phyloP scores from a whole-genome alignment of 805 yeast species.

The Nakazawaea populi region DNA sequence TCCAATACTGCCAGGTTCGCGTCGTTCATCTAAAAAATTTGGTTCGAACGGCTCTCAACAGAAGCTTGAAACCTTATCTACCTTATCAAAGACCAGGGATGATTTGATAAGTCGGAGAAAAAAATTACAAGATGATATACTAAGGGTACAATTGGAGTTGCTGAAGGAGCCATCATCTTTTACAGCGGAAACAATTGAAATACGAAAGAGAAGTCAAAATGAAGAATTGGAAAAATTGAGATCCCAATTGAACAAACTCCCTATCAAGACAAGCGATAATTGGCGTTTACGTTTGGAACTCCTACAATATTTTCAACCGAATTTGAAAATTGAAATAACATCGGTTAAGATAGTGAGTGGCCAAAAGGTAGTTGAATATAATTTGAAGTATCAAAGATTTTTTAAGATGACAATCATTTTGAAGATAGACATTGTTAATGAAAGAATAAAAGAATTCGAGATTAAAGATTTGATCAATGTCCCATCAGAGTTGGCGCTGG shows the following conservation, averaged over 20 bases:
- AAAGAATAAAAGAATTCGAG: slow-evolving; percentile 11
- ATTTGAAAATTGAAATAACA: slow-evolving; percentile 16
- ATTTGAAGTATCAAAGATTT: slow-evolving; percentile 13
- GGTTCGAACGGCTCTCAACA: not conserved
- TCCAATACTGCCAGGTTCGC: slow-evolving; percentile 3
- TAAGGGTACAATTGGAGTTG: not conserved
- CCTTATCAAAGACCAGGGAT: slow-evolving; percentile 1
- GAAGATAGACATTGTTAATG: slow-evolving; percentile 9
- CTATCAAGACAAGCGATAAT: slow-evolving; percentile 17
- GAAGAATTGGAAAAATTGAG: slow-evolving; percentile 7
- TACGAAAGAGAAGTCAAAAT: not conserved
- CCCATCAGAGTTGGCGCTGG: slow-evolving; percentile 9
- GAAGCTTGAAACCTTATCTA: slow-evolving; percentile 1
- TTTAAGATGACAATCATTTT: slow-evolving; percentile 14
- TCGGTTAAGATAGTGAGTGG: not conserved
- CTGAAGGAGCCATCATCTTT: not conserved
- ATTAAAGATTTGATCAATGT: slow-evolving; percentile 13
- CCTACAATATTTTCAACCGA: slow-evolving; percentile 20
- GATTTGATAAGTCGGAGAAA: slow-evolving; percentile 1
- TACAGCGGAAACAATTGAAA: not conserved
- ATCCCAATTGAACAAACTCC: slow-evolving; percentile 16
- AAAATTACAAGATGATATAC: not conserved
- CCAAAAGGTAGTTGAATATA: slow-evolving; percentile 10
- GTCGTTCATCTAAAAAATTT: not conserved
- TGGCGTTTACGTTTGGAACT: slow-evolving; percentile 18